Conservation (phyloP, 768 basidiomycete genomes). For the Xerocomellus intermedius region DNA sequence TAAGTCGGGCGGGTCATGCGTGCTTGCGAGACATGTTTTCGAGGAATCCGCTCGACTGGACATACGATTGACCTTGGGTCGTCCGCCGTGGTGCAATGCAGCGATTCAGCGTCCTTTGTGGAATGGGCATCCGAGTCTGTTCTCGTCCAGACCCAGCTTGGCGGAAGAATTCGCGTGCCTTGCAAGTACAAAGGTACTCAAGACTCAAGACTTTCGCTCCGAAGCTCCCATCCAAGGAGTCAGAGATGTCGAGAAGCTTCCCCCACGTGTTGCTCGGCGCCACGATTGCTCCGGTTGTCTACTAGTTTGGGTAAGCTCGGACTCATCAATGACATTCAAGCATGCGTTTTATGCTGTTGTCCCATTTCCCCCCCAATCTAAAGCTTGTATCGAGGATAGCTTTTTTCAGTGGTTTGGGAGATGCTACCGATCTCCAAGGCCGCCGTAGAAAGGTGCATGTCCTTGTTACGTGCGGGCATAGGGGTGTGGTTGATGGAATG, state of each 20-base stretch:
- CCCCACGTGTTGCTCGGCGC: conserved; percentile 2
- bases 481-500: background rate
- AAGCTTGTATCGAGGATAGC: background rate
- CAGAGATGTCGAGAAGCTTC: background rate
- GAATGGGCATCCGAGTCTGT: background rate
- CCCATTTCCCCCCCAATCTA: background rate
- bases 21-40: background rate
- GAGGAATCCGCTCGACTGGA: background rate
- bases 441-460: background rate
- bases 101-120: background rate
- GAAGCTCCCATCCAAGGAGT: background rate
- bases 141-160: background rate
- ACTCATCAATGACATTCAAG: background rate
- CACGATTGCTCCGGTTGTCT: background rate
- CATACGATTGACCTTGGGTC: background rate
- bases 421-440: background rate
- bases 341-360: background rate
- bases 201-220: too few relatives aligned
- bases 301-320: background rate
- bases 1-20: background rate
- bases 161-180: background rate
- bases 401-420: background rate
- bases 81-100: background rate
- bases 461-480: conserved; percentile 10
- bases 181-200: background rate